Conservation (phyloP, 1,284 basidiomycete species). For the Austroboletus niveus region DNA sequence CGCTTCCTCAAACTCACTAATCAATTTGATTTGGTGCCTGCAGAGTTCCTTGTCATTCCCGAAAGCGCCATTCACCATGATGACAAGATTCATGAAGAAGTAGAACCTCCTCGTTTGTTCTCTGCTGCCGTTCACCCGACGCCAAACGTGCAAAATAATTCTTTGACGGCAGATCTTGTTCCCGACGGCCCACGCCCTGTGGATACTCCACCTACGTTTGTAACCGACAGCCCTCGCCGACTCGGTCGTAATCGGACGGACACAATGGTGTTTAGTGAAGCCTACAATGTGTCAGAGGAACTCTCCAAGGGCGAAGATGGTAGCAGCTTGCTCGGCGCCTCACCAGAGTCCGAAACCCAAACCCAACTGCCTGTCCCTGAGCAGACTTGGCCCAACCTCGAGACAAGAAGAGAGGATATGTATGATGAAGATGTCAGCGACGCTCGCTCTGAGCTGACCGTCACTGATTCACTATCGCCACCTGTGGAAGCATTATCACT, state of each 20-base stretch:
- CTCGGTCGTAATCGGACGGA: slow-evolving; percentile 65
- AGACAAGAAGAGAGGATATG: slow-evolving; percentile 15
- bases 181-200: slow-evolving; percentile 27
- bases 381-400: slow-evolving; percentile 15
- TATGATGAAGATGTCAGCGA: slow-evolving; percentile 29
- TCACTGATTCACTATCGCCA: slow-evolving; percentile 24
- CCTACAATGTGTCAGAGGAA: slow-evolving; percentile 42
- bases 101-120: slow-evolving; percentile 48
- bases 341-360: slow-evolving; percentile 11
- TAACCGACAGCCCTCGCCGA: slow-evolving; percentile 50
- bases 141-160: slow-evolving; percentile 17
- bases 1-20: slow-evolving; percentile 85
- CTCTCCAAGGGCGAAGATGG: slow-evolving; percentile 31
- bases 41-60: slow-evolving; percentile 83
- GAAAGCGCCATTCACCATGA: slow-evolving; percentile 33
- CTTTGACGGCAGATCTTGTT: slow-evolving; percentile 15
- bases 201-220: slow-evolving; percentile 15
- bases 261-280: slow-evolving; percentile 74
- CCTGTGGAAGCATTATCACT: slow-evolving; percentile 30
- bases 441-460: slow-evolving; percentile 19
- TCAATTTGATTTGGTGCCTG: slow-evolving; percentile 79
- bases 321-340: slow-evolving; percentile 11
- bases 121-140: slow-evolving; percentile 44
- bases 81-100: slow-evolving; percentile 31
- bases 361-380: slow-evolving; percentile 5